Conservation (phyloP, 305 asterid species). For the Fraxinus sp. region DNA sequence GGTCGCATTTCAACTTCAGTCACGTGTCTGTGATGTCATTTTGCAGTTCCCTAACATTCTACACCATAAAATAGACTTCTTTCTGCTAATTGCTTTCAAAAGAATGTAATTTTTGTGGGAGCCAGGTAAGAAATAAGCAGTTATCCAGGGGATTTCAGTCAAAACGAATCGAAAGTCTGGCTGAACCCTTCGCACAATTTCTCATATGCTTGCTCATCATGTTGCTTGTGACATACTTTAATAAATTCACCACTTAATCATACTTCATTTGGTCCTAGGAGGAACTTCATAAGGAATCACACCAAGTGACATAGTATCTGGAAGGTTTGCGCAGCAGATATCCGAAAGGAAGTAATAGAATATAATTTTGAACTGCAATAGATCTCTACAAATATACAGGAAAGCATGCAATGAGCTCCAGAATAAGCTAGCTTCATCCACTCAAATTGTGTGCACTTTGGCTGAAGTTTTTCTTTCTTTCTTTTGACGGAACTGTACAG, state of each 20-base stretch:
- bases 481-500: background rate
- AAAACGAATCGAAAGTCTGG: background rate
- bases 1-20: background rate
- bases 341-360: background rate
- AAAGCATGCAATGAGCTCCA: background rate
- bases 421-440: background rate
- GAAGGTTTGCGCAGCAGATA: background rate
- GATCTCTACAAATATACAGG: background rate
- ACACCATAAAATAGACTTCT: background rate
- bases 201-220: background rate
- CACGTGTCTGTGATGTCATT: background rate
- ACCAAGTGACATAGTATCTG: background rate
- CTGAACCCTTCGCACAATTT: background rate
- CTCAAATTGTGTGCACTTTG: background rate
- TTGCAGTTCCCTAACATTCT: background rate
- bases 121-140: background rate
- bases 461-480: background rate
- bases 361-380: background rate
- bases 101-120: background rate
- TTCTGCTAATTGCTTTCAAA: background rate
- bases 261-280: background rate
- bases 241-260: background rate
- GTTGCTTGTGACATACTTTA: background rate
- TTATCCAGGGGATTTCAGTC: background rate
- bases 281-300: background rate